Conservation (phyloP, 257 asterid species). For the Apocynum venetum region DNA sequence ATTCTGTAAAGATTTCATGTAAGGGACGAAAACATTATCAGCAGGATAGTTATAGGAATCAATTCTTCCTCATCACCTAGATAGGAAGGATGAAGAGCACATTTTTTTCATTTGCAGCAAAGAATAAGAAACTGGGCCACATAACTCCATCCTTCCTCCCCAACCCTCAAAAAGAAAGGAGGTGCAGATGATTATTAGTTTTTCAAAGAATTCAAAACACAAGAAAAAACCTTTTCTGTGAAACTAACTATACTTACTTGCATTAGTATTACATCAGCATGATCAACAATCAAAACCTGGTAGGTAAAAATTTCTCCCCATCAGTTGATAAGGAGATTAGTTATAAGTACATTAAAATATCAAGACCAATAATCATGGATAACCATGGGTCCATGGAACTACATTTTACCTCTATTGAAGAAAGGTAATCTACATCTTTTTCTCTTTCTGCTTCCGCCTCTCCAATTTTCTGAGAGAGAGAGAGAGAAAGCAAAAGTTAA, state of each 20-base stretch:
- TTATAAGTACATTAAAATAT: slow-evolving; percentile 2
- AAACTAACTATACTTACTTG: slow-evolving; percentile 48
- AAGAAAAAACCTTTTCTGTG: background rate
- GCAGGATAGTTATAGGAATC: slow-evolving; percentile 11
- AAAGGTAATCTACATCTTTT: slow-evolving; percentile 92
- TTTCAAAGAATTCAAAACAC: background rate
- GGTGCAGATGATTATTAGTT: background rate
- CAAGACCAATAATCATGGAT: slow-evolving; percentile 1
- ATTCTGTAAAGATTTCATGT: slow-evolving; percentile 48
- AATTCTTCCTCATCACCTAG: background rate
- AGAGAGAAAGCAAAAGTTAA: slow-evolving; percentile 2
- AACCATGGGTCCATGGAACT: background rate
- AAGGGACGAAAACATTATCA: slow-evolving; percentile 14
- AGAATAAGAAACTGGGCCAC: background rate
- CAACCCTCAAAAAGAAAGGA: background rate
- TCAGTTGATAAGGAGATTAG: slow-evolving; percentile 18
- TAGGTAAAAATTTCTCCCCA: slow-evolving; percentile 12
- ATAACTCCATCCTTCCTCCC: background rate
- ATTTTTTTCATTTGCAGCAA: background rate
- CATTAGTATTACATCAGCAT: slow-evolving; percentile 87
- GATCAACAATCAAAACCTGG: slow-evolving; percentile 88
- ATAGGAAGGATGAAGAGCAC: background rate
- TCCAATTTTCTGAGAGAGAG: slow-evolving; percentile 66
- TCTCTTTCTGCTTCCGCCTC: slow-evolving; percentile 72
- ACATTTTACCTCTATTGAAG: slow-evolving; percentile 79